Evolutionary conservation across 768 basidiomycete species (phyloP).

Genomic region (Amanita phalloides): DNA sequence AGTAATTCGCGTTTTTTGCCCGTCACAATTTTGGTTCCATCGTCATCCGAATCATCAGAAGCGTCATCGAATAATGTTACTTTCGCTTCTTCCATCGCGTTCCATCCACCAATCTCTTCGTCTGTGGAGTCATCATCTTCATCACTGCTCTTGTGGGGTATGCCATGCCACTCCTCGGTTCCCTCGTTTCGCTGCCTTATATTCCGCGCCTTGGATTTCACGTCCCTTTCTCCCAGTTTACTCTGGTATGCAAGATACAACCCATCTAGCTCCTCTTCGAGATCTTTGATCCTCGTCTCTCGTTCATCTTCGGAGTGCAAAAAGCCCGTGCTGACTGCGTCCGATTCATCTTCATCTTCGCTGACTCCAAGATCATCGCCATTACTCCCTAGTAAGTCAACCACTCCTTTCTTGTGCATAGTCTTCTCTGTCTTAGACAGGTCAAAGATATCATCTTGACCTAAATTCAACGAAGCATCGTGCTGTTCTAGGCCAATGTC

Average conservation of each 20-base stretch:
- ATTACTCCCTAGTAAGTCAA: slow-evolving; percentile 22
- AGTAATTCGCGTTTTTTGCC: slow-evolving; percentile 26
- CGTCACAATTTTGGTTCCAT: slow-evolving; percentile 31
- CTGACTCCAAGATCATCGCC: slow-evolving; percentile 15
- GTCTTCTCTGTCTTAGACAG: slow-evolving; percentile 43
- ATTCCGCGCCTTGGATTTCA: slow-evolving; percentile 80
- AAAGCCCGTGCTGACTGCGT: slow-evolving; percentile 16
- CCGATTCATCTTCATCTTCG: slow-evolving; percentile 27
- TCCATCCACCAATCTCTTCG: slow-evolving; percentile 59
- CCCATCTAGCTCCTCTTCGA: slow-evolving; percentile 84
- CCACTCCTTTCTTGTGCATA: slow-evolving; percentile 26
- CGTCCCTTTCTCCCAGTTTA: slow-evolving; percentile 70
- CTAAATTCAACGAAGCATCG: slow-evolving; percentile 60
- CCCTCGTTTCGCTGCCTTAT: slow-evolving; percentile 62
- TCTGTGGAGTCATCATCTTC: slow-evolving; percentile 25
- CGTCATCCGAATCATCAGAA: slow-evolving; percentile 42
- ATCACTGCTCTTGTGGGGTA: slow-evolving; percentile 30
- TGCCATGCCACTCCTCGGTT: slow-evolving; percentile 76
- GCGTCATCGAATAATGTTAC: slow-evolving; percentile 32
- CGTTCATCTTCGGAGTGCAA: slow-evolving; percentile 62
- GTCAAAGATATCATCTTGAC: slow-evolving; percentile 86
- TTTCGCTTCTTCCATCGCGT: slow-evolving; percentile 49
- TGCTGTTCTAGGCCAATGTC: slow-evolving; percentile 87
- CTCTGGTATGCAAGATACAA: slow-evolving; percentile 84
- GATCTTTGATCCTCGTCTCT: slow-evolving; percentile 42